These are phyloP conservation scores for Capsella rubella DNA, from an alignment of 441 rosid species.

Conservation along the genomic window DNA sequence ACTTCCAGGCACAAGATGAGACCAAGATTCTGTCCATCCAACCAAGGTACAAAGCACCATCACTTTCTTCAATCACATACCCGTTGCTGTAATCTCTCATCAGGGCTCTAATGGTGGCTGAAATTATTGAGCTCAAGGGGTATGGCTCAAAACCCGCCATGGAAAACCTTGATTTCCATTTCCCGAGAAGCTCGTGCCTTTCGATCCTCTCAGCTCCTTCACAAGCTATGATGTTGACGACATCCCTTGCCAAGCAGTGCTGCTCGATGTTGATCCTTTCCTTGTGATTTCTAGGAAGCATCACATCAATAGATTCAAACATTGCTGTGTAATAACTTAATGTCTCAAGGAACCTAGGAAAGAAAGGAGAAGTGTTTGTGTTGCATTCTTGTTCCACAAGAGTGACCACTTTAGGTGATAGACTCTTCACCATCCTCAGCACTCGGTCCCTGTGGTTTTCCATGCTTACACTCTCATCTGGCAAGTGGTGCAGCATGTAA, in stretches of 20 bases:
- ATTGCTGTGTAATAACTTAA: constrained; percentile 74
- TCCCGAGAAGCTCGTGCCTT: constrained; percentile 89
- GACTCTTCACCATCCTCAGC: constrained; percentile 73
- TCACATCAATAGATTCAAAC: constrained; percentile 85
- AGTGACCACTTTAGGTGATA: constrained; percentile 77
- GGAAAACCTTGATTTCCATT: constrained; percentile 89
- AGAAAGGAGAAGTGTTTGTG: constrained; percentile 82
- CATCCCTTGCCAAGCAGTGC: constrained; percentile 84
- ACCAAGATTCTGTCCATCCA: constrained; percentile 78
- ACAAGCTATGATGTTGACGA: constrained; percentile 84
- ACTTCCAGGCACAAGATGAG: constrained; percentile 86
- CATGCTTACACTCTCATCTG: constrained; percentile 82
- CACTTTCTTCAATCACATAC: constrained; percentile 54
- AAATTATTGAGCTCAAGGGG: constrained; percentile 73
- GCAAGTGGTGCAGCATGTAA: constrained; percentile 81
- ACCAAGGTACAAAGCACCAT: constrained; percentile 80
- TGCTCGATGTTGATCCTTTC: constrained; percentile 78
- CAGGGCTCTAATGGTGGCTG: constrained; percentile 64
- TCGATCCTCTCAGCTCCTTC: constrained; percentile 85
- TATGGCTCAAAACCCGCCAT: constrained; percentile 84
- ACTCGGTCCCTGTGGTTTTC: constrained; percentile 83
- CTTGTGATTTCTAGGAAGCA: constrained; percentile 63
- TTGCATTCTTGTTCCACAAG: constrained; percentile 89
- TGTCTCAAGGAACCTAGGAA: constrained; percentile 73
- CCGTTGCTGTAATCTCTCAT: constrained; percentile 36